A percentile compares a stretch with the other conserved stretches of the same genome.
These are phyloP conservation scores for Penicillium sclerotigenum DNA, from an alignment of 2,329 filamentous ascomycete genomes.

Conservation along the genomic window DNA sequence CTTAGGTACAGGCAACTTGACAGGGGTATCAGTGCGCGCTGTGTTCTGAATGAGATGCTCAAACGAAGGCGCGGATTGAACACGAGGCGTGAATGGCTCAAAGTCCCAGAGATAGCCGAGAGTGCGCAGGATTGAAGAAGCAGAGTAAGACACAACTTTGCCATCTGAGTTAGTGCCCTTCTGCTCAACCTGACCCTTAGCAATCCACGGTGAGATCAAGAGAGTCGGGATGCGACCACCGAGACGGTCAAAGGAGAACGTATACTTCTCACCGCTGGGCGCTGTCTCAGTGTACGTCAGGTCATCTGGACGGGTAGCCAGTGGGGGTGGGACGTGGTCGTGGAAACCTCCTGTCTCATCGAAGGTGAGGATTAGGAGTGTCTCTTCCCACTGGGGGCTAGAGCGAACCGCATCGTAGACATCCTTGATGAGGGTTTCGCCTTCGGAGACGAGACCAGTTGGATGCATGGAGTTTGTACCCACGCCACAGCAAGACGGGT, in stretches of 20 bases:
- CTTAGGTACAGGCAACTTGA: slow-evolving; percentile 19
- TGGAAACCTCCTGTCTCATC: slow-evolving; percentile 41
- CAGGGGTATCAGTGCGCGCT: slow-evolving; percentile 24
- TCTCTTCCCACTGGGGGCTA: slow-evolving; percentile 36
- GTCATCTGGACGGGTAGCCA: slow-evolving; percentile 34
- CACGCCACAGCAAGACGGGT: slow-evolving; percentile 41
- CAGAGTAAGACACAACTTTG: slow-evolving; percentile 27
- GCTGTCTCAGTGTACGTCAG: slow-evolving; percentile 35
- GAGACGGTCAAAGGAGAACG: slow-evolving; percentile 29
- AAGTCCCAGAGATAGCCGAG: slow-evolving; percentile 38
- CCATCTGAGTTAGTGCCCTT: slow-evolving; percentile 26
- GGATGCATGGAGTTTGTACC: slow-evolving; percentile 40
- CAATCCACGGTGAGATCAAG: slow-evolving; percentile 32
- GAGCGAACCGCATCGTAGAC: slow-evolving; percentile 38
- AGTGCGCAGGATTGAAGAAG: slow-evolving; percentile 29
- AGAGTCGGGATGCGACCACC: slow-evolving; percentile 32
- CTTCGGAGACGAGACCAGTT: slow-evolving; percentile 35
- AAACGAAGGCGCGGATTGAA: slow-evolving; percentile 28
- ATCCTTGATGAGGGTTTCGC: slow-evolving; percentile 36
- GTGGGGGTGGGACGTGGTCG: slow-evolving; percentile 38
- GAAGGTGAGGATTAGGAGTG: slow-evolving; percentile 39
- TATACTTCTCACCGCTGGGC: slow-evolving; percentile 27
- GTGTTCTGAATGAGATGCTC: slow-evolving; percentile 27
- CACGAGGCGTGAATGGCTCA: slow-evolving; percentile 31
- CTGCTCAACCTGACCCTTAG: slow-evolving; percentile 32